phyloP scores from a whole-genome alignment of 352 stramenopile species.

The Phytophthora boehmeriae region DNA sequence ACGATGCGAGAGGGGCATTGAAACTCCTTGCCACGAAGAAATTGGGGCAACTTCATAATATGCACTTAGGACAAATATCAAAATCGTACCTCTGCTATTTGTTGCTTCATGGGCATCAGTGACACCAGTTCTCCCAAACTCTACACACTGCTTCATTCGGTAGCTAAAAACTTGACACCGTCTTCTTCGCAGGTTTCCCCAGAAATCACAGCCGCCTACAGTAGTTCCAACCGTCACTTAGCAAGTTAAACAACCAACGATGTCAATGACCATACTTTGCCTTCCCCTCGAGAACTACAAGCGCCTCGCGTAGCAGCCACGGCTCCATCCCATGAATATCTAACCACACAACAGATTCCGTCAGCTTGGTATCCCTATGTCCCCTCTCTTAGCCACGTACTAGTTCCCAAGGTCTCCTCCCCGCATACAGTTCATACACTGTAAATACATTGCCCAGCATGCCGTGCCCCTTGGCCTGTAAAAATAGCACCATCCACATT shows the following conservation, averaged over 20 bases:
- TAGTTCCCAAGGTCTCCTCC: conserved; percentile 79
- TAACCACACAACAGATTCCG: conserved; percentile 17
- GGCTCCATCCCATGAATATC: conserved; percentile 85
- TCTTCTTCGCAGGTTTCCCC: conserved; percentile 85
- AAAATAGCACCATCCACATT: conserved; percentile 13
- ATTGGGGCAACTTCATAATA: no score
- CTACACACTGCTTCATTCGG: conserved; percentile 37
- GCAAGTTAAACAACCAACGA: not conserved
- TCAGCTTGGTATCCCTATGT: not conserved
- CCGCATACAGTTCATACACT: conserved; percentile 87
- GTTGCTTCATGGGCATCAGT: not conserved
- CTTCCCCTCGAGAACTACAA: conserved; percentile 78
- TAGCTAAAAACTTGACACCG: conserved; percentile 85
- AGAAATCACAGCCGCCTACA: conserved; percentile 75
- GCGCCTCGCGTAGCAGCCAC: conserved; percentile 79
- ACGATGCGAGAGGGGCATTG: no score
- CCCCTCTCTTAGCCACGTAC: conserved; percentile 36
- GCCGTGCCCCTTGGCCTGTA: conserved; percentile 65
- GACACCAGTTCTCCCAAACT: not conserved
- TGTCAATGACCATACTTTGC: conserved; percentile 46
- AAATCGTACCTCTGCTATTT: conserved; percentile 15
- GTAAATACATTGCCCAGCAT: conserved; percentile 89
- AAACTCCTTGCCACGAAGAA: conserved; percentile 4
- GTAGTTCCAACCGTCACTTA: not conserved
- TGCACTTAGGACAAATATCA: no score